phyloP scores from a whole-genome alignment of 2,329 filamentous ascomycete genomes.

The Botrytis sinoallii region DNA sequence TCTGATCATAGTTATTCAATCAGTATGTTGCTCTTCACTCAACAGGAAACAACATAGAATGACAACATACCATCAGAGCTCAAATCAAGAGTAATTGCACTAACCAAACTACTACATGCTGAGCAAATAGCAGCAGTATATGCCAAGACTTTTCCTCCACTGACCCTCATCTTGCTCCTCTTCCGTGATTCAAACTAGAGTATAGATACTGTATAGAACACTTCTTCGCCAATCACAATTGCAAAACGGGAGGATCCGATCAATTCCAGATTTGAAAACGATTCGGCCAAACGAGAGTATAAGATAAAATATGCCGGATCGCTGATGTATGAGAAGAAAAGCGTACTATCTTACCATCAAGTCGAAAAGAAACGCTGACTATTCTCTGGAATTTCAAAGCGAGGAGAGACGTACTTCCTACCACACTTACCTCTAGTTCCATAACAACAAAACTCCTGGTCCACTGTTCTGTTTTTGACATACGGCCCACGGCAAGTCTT shows the following conservation, averaged over 20 bases:
- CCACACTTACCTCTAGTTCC: conserved; percentile 8
- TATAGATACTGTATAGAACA: not conserved
- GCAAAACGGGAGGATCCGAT: not conserved
- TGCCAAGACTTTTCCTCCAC: conserved; percentile 18
- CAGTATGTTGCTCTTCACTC: not conserved
- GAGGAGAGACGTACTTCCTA: conserved; percentile 8
- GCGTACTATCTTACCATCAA: not conserved
- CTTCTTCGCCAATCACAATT: not conserved
- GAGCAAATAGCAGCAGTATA: conserved; percentile 19
- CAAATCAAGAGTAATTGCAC: conserved; percentile 16
- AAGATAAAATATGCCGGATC: conserved; percentile 14
- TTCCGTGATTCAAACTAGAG: not conserved
- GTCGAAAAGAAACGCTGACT: not conserved
- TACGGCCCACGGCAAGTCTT: not conserved
- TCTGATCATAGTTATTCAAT: conserved; percentile 16
- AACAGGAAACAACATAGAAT: not conserved
- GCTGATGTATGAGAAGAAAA: not conserved
- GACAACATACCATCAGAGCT: conserved; percentile 14
- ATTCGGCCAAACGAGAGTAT: conserved; percentile 17
- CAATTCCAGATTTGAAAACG: not conserved
- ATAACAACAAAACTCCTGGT: conserved; percentile 12
- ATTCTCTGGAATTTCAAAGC: not conserved
- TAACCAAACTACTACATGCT: conserved; percentile 14
- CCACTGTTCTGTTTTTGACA: conserved; percentile 11
- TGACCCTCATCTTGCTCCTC: conserved; percentile 16